A percentile compares a stretch with the other conserved stretches of the same genome.
Evolutionary conservation across 345 rosid species (phyloP).

Genomic region (Pugionium cornutum): DNA sequence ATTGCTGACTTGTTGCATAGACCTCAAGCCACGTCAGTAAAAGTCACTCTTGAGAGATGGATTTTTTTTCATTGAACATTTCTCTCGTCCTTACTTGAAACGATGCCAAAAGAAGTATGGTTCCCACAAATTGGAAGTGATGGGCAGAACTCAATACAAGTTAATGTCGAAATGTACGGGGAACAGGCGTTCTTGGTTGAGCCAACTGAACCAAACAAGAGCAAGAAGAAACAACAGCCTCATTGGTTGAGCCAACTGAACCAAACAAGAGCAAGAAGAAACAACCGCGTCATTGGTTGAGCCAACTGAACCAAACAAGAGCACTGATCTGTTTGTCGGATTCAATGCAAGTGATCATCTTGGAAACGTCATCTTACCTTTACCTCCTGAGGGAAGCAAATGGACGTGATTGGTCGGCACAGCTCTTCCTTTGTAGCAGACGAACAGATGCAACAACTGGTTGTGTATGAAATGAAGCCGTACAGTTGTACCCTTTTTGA

Average conservation of each 20-base stretch:
- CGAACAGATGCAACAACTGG: conserved; percentile 47
- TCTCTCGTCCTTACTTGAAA: no score
- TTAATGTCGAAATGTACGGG: background rate
- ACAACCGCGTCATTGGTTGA: conserved; percentile 38
- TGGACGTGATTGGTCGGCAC: conserved; percentile 80
- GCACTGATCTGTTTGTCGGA: conserved; percentile 61
- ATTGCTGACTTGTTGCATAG: no score
- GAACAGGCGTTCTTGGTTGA: background rate
- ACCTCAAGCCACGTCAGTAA: no score
- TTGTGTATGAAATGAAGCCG: conserved; percentile 69
- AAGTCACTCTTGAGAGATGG: no score
- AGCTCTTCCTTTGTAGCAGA: conserved; percentile 58
- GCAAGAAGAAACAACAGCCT: conserved; percentile 17
- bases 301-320: conserved; percentile 34
- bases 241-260: conserved; percentile 1
- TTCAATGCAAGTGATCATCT: conserved; percentile 57
- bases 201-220: background rate
- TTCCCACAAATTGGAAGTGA: background rate
- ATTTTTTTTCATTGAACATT: no score
- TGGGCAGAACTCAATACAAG: background rate
- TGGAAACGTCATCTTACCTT: conserved; percentile 58
- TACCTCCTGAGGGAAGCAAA: conserved; percentile 52
- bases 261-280: conserved; percentile 30
- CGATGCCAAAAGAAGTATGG: background rate
- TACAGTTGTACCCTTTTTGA: conserved; percentile 82